Evolutionary conservation across 176 grass and related monocot species (phyloP).

Genomic region (Musa schizocarpa): DNA sequence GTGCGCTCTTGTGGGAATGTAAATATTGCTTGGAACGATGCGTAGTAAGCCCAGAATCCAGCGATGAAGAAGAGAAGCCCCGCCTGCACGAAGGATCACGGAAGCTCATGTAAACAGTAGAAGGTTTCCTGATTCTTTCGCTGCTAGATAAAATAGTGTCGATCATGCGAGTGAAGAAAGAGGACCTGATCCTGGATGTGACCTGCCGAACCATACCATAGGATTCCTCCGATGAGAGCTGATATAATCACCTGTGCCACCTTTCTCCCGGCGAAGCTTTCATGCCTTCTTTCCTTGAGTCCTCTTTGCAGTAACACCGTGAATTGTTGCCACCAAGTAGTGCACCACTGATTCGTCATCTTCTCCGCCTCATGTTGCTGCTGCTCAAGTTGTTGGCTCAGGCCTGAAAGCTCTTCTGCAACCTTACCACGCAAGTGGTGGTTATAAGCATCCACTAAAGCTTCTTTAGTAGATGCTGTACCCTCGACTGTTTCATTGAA

Average conservation of each 20-base stretch:
- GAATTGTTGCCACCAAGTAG: conserved; percentile 42
- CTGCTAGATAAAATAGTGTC: too few species aligned
- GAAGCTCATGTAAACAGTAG: too few species aligned
- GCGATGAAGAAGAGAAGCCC: conserved; percentile 35
- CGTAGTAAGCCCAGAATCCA: conserved; percentile 28
- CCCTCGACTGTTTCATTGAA: conserved; percentile 14
- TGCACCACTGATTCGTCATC: conserved; percentile 20
- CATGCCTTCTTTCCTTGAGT: conserved; percentile 32
- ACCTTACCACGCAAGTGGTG: conserved; percentile 8
- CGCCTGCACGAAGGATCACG: not conserved
- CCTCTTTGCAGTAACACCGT: conserved; percentile 24
- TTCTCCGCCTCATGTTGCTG: not conserved
- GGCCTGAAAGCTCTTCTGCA: conserved; percentile 18
- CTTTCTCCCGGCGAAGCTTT: conserved; percentile 20
- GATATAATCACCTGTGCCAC: conserved; percentile 15
- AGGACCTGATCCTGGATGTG: conserved; percentile 32
- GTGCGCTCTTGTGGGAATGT: conserved; percentile 34
- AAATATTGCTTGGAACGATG: conserved; percentile 26
- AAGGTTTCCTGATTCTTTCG: too few species aligned
- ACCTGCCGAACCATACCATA: conserved; percentile 27
- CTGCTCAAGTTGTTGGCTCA: not conserved
- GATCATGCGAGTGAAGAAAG: not conserved
- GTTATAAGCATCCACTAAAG: conserved; percentile 19
- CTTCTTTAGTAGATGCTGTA: conserved; percentile 8
- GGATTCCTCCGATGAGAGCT: conserved; percentile 17